Base-by-base conservation (phyloP, 345 rosid genomes). In the Pistacia atlantica region DNA sequence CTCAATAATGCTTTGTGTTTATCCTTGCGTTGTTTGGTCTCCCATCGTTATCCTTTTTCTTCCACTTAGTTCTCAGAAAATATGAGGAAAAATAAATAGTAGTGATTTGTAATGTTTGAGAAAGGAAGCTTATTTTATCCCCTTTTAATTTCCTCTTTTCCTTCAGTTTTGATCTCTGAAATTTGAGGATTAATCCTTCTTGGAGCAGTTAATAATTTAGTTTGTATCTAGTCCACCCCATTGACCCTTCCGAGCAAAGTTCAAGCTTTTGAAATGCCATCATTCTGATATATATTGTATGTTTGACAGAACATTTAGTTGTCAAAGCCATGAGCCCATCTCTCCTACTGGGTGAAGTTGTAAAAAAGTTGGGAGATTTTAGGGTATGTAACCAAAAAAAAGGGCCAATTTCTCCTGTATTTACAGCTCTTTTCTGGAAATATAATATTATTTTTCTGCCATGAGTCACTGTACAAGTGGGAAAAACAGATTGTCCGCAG, bases 21-120 rank as follows among this genome's bases (percentile, higher is more conserved):
- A 38, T 52, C 63, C 64, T 73, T 46, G 22, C 49, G 69, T 68
- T 49, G 46, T 16, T 18, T 49, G 48, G 49, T 31, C 48, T 71
- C 60, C 45, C 11, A 16, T 73, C 25, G 25, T 25, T 25, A 25
- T 25, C 25, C 25, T 25, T 25, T 25, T 55, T 18, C 42, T 18
- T 52, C 61, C 62, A 18, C 25, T 58, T 5, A 22, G 5, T 71
- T 60, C 42, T 60, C 16, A 45, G 25, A 22, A 38, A 57, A 58
- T 20, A 4, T 11, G 1, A 72, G 67, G 16, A 16, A 69, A 16
- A 11, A 31, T 5, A 61, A 73, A 6, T 73, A 49, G 48, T 54
- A 49, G 33, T 35, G 20, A 46, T 62, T 31, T 14, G 16, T 42
- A 58, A 59, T 38, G 65, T 58, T 25, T 25, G 25, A 25, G 25